Percentiles rank a stretch among this genome's conserved stretches.
phyloP scores from a whole-genome alignment of 2,329 filamentous ascomycete species.

The Tolypocladium inflatum region DNA sequence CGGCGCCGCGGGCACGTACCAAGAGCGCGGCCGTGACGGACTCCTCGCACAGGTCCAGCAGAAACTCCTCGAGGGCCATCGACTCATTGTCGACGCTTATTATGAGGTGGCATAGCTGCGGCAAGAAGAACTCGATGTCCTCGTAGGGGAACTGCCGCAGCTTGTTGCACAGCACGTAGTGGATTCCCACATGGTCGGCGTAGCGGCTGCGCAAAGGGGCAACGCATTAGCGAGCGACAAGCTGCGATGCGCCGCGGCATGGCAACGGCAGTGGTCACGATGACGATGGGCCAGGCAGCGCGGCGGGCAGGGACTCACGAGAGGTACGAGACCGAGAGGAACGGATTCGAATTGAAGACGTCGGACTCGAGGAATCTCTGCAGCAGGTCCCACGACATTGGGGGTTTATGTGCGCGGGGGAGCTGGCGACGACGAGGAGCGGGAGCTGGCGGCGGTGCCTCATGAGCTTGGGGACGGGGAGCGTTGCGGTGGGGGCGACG shows the following conservation, averaged over 20 bases:
- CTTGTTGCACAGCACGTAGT: slow-evolving; percentile 83
- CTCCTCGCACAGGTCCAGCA: slow-evolving; percentile 78
- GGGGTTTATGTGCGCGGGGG: not conserved
- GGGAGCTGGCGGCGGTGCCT: slow-evolving; percentile 6
- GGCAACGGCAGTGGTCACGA: not conserved
- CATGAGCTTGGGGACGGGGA: slow-evolving; percentile 10
- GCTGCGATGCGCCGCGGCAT: not conserved
- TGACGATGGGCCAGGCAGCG: not conserved
- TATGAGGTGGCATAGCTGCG: slow-evolving; percentile 78
- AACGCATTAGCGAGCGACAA: slow-evolving; percentile 9
- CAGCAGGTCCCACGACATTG: slow-evolving; percentile 78
- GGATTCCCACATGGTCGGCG: slow-evolving; percentile 81
- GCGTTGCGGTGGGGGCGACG: slow-evolving; percentile 5
- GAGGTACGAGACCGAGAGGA: slow-evolving; percentile 80
- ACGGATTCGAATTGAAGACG: slow-evolving; percentile 87
- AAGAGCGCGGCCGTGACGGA: slow-evolving; percentile 76
- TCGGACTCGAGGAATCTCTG: slow-evolving; percentile 88
- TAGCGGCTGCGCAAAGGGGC: slow-evolving; percentile 53
- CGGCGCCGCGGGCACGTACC: slow-evolving; percentile 38
- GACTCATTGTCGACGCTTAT: slow-evolving; percentile 86
- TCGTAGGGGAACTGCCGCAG: slow-evolving; percentile 82
- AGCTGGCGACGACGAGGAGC: slow-evolving; percentile 4
- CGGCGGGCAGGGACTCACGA: slow-evolving; percentile 50
- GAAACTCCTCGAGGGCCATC: slow-evolving; percentile 82
- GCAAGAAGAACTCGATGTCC: slow-evolving; percentile 88